These are phyloP conservation scores for Colletotrichum cereale DNA, from an alignment of 2,329 filamentous ascomycete species.

Conservation along the genomic window DNA sequence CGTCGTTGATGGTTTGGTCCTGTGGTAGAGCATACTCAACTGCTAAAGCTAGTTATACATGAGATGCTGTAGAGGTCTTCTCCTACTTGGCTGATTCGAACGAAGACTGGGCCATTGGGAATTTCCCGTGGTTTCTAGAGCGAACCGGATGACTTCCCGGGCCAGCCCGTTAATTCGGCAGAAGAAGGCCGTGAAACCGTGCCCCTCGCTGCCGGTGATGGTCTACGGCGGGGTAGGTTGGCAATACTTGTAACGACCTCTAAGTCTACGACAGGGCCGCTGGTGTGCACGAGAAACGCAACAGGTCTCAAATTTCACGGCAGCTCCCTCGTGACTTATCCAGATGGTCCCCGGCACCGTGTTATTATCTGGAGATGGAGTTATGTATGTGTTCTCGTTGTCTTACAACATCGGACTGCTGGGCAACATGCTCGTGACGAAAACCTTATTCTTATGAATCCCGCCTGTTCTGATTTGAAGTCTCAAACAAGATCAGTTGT, in stretches of 20 bases:
- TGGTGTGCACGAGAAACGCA: neutral
- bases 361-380: neutral
- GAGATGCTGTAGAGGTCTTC: neutral
- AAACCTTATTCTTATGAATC: neutral
- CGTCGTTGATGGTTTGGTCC: neutral
- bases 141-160: neutral
- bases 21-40: neutral
- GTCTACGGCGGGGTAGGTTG: neutral
- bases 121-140: neutral
- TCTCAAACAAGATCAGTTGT: neutral
- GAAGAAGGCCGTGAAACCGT: neutral
- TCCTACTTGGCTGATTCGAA: neutral
- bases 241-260: neutral
- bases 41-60: neutral
- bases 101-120: neutral
- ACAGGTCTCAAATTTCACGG: neutral
- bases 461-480: neutral
- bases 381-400: neutral
- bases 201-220: neutral
- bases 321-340: neutral
- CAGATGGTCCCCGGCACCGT: neutral
- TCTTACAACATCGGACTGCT: neutral
- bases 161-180: neutral
- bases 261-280: too few relatives aligned
- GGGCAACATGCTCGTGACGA: neutral